Conservation (phyloP, 192 early-diverging fungal species). For the Linnemannia hyalina region DNA sequence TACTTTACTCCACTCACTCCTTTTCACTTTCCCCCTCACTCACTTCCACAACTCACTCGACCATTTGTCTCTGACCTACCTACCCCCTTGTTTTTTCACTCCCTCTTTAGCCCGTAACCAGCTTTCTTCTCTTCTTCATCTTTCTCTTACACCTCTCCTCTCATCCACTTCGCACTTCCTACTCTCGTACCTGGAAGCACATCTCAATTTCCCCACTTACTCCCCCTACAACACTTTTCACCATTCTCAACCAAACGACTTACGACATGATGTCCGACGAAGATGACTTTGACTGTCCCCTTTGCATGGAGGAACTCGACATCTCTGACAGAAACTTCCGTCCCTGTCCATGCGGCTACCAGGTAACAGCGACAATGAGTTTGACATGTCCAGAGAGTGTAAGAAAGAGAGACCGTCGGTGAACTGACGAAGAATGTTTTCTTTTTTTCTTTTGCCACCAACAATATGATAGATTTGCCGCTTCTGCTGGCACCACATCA, state of each 20-base stretch:
- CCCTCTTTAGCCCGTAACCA: neutral
- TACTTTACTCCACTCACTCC: neutral
- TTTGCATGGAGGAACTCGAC: constrained; percentile 99
- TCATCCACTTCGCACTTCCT: neutral
- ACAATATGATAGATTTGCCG: constrained; percentile 86
- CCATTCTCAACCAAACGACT: constrained; percentile 6
- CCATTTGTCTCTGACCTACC: neutral
- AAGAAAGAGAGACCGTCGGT: neutral
- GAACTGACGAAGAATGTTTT: neutral
- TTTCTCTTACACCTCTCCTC: neutral
- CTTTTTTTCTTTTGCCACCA: neutral
- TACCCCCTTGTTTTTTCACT: constrained; percentile 3
- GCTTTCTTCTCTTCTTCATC: neutral
- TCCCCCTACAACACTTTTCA: neutral
- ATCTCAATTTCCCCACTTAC: neutral
- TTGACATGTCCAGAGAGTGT: neutral
- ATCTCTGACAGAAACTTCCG: constrained; percentile 96
- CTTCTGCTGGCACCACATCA: constrained; percentile 99
- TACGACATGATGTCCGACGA: constrained; percentile 67
- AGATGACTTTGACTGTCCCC: constrained; percentile 97
- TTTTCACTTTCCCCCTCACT: neutral
- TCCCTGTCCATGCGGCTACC: constrained; percentile 98
- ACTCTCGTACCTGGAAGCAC: neutral
- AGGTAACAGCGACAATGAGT: constrained; percentile 67
- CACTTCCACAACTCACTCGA: neutral